These are phyloP conservation scores for Fagus crenata DNA, from an alignment of 306 rosid species.

Conservation along the genomic window DNA sequence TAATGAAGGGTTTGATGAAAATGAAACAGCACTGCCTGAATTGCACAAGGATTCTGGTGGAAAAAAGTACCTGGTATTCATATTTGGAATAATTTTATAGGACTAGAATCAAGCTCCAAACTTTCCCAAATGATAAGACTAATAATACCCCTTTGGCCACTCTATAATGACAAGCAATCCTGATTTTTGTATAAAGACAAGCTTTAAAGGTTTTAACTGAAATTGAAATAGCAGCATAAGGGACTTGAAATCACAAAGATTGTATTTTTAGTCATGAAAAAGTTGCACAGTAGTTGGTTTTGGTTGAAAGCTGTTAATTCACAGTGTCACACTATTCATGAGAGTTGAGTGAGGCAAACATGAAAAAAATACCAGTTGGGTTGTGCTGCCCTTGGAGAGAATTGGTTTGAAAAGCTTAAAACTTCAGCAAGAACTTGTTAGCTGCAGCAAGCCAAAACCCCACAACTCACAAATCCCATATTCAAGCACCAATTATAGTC, in stretches of 20 bases:
- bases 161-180: constrained; percentile 27
- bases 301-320: background rate
- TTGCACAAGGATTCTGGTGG: constrained; percentile 39
- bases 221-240: constrained; percentile 6
- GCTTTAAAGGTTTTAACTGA: too few relatives aligned
- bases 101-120: constrained; percentile 26
- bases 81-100: constrained; percentile 15
- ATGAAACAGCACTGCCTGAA: constrained; percentile 37
- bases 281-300: constrained; percentile 2
- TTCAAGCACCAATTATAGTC: constrained; percentile 21
- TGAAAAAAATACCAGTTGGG: constrained; percentile 32
- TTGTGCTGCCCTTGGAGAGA: constrained; percentile 21
- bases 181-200: too few relatives aligned
- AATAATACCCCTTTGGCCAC: constrained; percentile 21
- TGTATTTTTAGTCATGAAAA: constrained; percentile 23
- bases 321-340: constrained; percentile 5
- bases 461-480: constrained; percentile 2
- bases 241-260: constrained; percentile 20
- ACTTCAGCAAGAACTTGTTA: constrained; percentile 8
- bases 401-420: constrained; percentile 24
- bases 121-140: constrained; percentile 16
- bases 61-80: constrained; percentile 48
- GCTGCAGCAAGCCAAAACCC: constrained; percentile 1
- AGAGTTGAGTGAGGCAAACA: constrained; percentile 16
- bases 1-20: constrained; percentile 44